These are phyloP conservation scores for Plasmodium inui DNA, from an alignment of 169 alveolate genomes.

Conservation along the genomic window DNA sequence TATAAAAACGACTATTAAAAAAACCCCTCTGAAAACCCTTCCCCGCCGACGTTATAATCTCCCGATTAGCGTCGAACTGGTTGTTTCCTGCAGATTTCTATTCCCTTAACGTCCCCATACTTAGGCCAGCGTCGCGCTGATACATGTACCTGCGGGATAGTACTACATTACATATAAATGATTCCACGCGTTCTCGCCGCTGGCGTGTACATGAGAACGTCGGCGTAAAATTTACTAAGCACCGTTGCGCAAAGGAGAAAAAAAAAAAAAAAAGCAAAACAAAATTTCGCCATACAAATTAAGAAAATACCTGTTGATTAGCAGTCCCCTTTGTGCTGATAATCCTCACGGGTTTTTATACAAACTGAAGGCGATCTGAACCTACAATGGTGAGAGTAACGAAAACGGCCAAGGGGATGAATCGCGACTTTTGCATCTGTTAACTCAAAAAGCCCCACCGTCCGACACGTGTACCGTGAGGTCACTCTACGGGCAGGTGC, in stretches of 20 bases:
- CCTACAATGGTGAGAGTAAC: neutral
- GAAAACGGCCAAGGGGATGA: neutral
- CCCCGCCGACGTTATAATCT: neutral
- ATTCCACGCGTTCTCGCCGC: neutral
- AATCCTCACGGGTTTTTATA: neutral
- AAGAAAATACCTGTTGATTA: neutral
- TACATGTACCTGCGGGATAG: neutral
- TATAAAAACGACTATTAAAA: no score
- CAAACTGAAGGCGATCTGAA: neutral
- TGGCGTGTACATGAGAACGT: conserved; percentile 1
- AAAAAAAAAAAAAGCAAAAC: neutral
- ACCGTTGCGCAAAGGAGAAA: neutral
- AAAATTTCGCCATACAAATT: neutral
- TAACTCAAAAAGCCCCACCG: neutral
- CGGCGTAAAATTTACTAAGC: neutral
- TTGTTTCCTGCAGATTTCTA: neutral
- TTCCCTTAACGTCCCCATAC: neutral
- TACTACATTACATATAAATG: neutral
- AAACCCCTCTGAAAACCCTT: neutral
- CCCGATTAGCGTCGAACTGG: neutral
- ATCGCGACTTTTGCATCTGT: neutral
- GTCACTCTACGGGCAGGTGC: no score
- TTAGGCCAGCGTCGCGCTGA: neutral
- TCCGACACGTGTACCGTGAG: neutral
- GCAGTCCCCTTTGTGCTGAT: neutral